Evolutionary conservation across 2,329 filamentous ascomycete genomes (phyloP), one percentile per base, ranked within the genome.

Genomic region (Samsoniella hepiali): DNA sequence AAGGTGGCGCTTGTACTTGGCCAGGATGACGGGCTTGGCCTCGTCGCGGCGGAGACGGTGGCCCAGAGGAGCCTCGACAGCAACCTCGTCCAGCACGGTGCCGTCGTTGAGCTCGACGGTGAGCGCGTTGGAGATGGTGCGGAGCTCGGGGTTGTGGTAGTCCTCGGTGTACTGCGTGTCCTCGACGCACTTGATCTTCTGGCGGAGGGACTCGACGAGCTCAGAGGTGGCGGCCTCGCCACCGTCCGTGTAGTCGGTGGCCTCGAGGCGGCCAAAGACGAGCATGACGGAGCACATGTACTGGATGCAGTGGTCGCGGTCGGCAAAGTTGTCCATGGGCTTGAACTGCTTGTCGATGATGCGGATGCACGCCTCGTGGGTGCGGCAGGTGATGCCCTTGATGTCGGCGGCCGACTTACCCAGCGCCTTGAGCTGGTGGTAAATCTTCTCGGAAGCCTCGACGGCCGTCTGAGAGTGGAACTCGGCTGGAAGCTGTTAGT

Each of bases 261-360:
- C 94, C 71, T 93, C 91, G 67, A 99, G 90, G 69, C 95, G 93
- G 77, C 95, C 92, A 78, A 94, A 98, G 69, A 90, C 89, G 69
- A 99, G 89, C 93, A 98, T 98, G 72, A 92, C 93, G 68, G 93
- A 84, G 74, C 92, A 91, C 95, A 99, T 99, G 87, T 99, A 99
- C 82, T 98, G 95, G 70, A 99, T 94, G 81, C 95, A 99, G 86
- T 99, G 95, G 80, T 99, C 95, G 74, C 95, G 93, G 81, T 99
- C 95, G 74, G 95, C 95, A 74, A 98, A 99, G 88, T 99, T 99
- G 84, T 97, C 93, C 91, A 99, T 96, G 71, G 93, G 89, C 86
- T 97, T 98, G 86, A 97, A 96, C 81, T 99, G 95, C 86, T 99
- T 99, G 86, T 99, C 95, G 73, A 99, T 99, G 80, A 99, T 99